phyloP scores from a whole-genome alignment of 2,329 filamentous ascomycete species.

The Shiraia bambusicola region DNA sequence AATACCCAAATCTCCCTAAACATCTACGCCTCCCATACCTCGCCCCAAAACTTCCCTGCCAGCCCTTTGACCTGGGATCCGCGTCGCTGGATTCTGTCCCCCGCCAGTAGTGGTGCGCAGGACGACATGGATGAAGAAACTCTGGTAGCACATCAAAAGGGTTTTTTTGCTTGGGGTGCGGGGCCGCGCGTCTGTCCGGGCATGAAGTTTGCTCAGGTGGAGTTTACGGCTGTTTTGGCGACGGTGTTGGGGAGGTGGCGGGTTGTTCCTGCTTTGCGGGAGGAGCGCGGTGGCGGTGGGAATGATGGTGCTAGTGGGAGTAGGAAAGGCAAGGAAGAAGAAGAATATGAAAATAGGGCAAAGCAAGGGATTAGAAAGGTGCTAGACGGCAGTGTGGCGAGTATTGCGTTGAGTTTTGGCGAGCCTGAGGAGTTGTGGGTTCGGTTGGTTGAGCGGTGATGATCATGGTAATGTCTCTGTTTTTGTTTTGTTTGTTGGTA shows the following conservation, averaged over 20 bases:
- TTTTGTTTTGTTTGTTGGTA: no score
- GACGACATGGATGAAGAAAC: constrained; percentile 2
- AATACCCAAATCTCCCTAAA: constrained; percentile 11
- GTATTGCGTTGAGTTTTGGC: neutral
- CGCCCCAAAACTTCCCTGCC: constrained; percentile 25
- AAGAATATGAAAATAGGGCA: neutral
- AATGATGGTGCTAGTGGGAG: no score
- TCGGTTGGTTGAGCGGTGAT: constrained; percentile 8
- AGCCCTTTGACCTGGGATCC: constrained; percentile 30
- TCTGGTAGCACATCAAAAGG: constrained; percentile 1
- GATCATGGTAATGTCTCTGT: no score
- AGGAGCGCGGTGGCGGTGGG: no score
- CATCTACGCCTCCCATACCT: constrained; percentile 27
- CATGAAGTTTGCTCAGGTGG: constrained; percentile 46
- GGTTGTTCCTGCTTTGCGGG: constrained; percentile 1
- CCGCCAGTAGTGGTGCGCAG: constrained; percentile 2
- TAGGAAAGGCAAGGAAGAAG: no score
- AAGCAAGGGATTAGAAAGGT: constrained; percentile 1
- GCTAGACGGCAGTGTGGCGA: constrained; percentile 1
- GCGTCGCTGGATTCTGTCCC: constrained; percentile 32
- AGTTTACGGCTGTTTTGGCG: constrained; percentile 50
- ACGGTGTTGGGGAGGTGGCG: constrained; percentile 6
- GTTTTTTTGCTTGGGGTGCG: constrained; percentile 43
- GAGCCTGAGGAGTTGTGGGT: constrained; percentile 13
- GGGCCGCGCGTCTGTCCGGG: constrained; percentile 55